These are phyloP conservation scores for Macrocystidia cucumis DNA, from an alignment of 1,284 basidiomycete species.

Conservation along the genomic window DNA sequence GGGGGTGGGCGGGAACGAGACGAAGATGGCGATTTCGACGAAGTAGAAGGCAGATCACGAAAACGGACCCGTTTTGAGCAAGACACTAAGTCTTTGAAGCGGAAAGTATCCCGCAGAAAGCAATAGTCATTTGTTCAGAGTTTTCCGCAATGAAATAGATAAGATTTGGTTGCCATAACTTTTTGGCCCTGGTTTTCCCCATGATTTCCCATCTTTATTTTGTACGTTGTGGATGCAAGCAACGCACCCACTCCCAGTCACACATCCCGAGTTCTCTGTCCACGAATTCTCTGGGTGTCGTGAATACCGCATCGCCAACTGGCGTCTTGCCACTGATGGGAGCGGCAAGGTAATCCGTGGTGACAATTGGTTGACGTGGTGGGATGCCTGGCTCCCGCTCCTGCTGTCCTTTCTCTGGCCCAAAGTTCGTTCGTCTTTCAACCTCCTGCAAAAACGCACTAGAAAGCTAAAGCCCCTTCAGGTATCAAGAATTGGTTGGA, in stretches of 20 bases:
- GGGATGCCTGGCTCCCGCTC: slow-evolving; percentile 26
- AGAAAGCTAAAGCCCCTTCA: slow-evolving; percentile 3
- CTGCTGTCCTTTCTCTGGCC: slow-evolving; percentile 28
- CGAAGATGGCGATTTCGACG: slow-evolving; percentile 32
- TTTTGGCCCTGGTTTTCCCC: too few species aligned
- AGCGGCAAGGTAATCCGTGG: slow-evolving; percentile 22
- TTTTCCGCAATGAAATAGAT: too few species aligned
- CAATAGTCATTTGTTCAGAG: slow-evolving; percentile 15
- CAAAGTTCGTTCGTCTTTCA: slow-evolving; percentile 22
- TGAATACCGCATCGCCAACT: slow-evolving; percentile 51
- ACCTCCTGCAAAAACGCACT: not conserved
- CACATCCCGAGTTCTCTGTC: slow-evolving; percentile 47
- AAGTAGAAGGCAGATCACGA: slow-evolving; percentile 33
- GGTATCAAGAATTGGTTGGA: slow-evolving; percentile 8
- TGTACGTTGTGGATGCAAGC: too few species aligned
- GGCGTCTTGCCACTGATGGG: slow-evolving; percentile 32
- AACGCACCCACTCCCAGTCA: slow-evolving; percentile 35
- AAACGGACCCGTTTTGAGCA: slow-evolving; percentile 77
- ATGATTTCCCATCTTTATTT: too few species aligned
- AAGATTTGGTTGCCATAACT: too few species aligned
- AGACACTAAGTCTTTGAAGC: slow-evolving; percentile 54
- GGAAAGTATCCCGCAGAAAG: slow-evolving; percentile 22
- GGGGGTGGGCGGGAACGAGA: slow-evolving; percentile 25
- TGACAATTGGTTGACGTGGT: slow-evolving; percentile 23
- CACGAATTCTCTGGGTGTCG: slow-evolving; percentile 33